Conservation (phyloP, 2,329 filamentous ascomycete genomes). For the Plectosphaerella plurivora region DNA sequence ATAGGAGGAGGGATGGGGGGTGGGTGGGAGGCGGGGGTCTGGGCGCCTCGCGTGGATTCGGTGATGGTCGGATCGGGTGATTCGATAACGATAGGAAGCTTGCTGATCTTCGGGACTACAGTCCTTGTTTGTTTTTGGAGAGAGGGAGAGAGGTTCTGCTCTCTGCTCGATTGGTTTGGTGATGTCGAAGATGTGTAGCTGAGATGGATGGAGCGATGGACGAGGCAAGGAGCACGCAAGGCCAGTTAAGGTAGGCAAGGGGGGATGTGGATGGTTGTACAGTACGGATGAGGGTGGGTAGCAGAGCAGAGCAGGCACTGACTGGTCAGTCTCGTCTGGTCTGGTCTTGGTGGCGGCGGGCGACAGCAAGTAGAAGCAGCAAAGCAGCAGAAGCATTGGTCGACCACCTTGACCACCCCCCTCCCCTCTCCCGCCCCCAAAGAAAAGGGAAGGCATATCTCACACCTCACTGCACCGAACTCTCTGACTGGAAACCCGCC, state of each 20-base stretch:
- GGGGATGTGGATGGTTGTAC: background rate
- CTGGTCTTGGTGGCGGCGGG: conserved; percentile 2
- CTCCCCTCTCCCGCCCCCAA: background rate
- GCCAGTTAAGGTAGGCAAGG: conserved; percentile 1
- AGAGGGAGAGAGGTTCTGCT: no score
- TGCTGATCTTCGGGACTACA: no score
- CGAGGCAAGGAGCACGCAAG: no score
- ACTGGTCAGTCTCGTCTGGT: conserved; percentile 2
- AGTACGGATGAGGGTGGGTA: conserved; percentile 2
- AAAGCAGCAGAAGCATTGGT: conserved; percentile 3
- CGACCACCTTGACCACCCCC: background rate
- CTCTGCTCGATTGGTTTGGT: background rate
- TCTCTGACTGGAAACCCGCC: background rate
- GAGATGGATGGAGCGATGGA: background rate
- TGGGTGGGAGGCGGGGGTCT: background rate
- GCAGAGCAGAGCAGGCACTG: conserved; percentile 3
- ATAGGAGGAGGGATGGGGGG: background rate
- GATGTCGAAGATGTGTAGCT: background rate
- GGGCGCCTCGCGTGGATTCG: background rate
- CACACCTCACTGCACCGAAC: no score
- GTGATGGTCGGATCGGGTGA: background rate
- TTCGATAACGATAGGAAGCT: background rate
- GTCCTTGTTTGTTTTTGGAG: no score
- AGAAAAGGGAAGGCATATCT: conserved; percentile 4
- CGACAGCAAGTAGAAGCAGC: background rate